Evolutionary conservation across 2,329 filamentous ascomycete genomes (phyloP), one percentile per base, ranked within the genome.

Genomic region (Sordariomycetes sp.): DNA sequence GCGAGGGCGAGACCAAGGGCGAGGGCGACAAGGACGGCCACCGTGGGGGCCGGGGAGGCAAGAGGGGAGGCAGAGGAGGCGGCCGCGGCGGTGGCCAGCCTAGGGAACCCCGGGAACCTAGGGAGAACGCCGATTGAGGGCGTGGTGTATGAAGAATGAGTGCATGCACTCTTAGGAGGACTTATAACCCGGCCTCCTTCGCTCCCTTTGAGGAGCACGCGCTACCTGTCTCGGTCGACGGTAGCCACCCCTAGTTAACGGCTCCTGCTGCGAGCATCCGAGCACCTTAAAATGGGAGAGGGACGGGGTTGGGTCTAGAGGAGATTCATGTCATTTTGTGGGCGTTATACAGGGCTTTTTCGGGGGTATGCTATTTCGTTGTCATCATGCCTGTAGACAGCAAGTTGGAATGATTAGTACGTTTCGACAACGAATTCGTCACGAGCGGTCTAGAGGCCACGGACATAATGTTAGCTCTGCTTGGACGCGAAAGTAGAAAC

Each of bases 31-130:
- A 68, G 54, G 71, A 71, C 52, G 71, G 69, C 51, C 75, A 79
- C 62, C 73, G 76, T 28, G 66, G 73, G 20, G 62, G 65, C 15
- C 63, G 70, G 58, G 68, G 73, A 36, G 76, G 75, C 48, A 76
- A 78, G 67, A 73, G 79, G 59, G 75, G 75, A 32, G 72, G 76
- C 35, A 72, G 80, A 48, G 76, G 77, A 52, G 76, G 79, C 45
- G 56, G 56, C 35, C 24, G 56, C 32, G 73, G 76, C 53, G 74
- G 28, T 32, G 28, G 75, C 54, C 73, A 82, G 67, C 76, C 77
- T 55, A 68, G 78, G 61, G 77, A 80, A 65, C 74, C 72, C 17
- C 65, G 73, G 39, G 60, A 61, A 56, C 55, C 59, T 22, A 60
- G 58, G 32, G 64, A 67, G 59, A 53, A 32, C 25, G 55, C 55